Conservation (phyloP, 495 filamentous ascomycete genomes). For the Penicillium crystallinum region DNA sequence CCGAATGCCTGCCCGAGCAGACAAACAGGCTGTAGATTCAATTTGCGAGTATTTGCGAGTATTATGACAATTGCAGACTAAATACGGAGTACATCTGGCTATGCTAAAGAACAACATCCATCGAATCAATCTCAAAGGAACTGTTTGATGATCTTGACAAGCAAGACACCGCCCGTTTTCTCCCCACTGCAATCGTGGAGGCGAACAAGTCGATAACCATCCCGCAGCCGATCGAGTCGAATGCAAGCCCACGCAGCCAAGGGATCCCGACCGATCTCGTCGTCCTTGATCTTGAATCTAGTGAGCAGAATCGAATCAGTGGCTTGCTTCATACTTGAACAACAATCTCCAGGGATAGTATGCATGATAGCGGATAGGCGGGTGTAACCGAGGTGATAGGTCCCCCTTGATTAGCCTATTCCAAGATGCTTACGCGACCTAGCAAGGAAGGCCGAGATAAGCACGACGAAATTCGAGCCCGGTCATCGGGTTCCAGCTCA, state of each 20-base stretch:
- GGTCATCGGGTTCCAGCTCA: neutral
- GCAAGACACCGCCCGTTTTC: slow-evolving; percentile 55
- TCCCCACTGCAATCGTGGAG: slow-evolving; percentile 61
- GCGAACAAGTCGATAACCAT: slow-evolving; percentile 72
- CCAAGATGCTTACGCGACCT: no score
- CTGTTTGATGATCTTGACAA: slow-evolving; percentile 63
- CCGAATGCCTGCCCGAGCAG: neutral
- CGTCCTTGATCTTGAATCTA: slow-evolving; percentile 82
- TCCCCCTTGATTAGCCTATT: no score
- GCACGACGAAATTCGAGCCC: neutral
- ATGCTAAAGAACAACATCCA: no score
- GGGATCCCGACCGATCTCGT: slow-evolving; percentile 68
- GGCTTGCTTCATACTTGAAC: neutral
- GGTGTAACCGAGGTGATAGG: neutral
- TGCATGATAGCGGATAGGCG: neutral
- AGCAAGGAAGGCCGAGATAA: neutral
- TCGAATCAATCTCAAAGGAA: slow-evolving; percentile 32
- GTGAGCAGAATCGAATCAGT: slow-evolving; percentile 10
- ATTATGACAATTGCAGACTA: no score
- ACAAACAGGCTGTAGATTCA: no score
- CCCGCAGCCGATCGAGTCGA: slow-evolving; percentile 68
- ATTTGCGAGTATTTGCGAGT: no score
- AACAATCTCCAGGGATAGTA: neutral
- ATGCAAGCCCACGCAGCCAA: slow-evolving; percentile 86
- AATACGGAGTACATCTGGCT: neutral